Evolutionary conservation across 2,329 filamentous ascomycete species (phyloP), one percentile per base, ranked within the genome.

Genomic region (Nemania sp.): DNA sequence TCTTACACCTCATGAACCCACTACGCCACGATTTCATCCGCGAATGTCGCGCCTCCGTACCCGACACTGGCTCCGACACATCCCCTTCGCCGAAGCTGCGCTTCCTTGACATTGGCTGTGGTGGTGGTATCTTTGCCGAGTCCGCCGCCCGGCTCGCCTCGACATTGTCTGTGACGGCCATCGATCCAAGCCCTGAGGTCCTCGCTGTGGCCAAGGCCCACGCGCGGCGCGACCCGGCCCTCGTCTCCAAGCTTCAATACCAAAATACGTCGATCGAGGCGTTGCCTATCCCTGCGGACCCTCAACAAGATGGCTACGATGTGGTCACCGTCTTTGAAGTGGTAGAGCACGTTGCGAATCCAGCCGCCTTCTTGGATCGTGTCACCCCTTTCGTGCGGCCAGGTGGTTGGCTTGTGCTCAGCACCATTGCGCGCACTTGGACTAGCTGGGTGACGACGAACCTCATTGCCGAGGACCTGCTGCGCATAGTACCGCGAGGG

Each of bases 1-100:
- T 97, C 60, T 87, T 99, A 2, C 95, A 99, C 77, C 88, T 97
- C 67, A 98, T 99, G 94, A 98, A 99, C 78, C 95, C 95, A 1
- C 86, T 97, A 47, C 92, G 95, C 35, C 93, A 98, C 79, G 88
- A 92, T 77, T 98, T 98, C 78, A 95, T 97, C 75, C 82, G 82
- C 20, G 78, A 80, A 64, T 97, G 94, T 73, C 84, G 89, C 48
- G 76, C 81, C 65, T 83, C 85, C 18, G 80, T 83, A 47, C 77
- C 78, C 61, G 77, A 79, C 48, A 71, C 77, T 21, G 63, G 75
- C 9, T 66, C 78, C 51, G 66, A 70, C 54, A 34, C 58, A 6
- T 60, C 61, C 32, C 55, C 67, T 64, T 67, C 68, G 59, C 65
- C 71, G 9, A 81, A 80, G 17, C 79, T 92, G 3, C 82, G 83